These are phyloP conservation scores for Neckera pumila DNA, from an alignment of 225 moss, liverwort and hornwort genomes.

Conservation along the genomic window DNA sequence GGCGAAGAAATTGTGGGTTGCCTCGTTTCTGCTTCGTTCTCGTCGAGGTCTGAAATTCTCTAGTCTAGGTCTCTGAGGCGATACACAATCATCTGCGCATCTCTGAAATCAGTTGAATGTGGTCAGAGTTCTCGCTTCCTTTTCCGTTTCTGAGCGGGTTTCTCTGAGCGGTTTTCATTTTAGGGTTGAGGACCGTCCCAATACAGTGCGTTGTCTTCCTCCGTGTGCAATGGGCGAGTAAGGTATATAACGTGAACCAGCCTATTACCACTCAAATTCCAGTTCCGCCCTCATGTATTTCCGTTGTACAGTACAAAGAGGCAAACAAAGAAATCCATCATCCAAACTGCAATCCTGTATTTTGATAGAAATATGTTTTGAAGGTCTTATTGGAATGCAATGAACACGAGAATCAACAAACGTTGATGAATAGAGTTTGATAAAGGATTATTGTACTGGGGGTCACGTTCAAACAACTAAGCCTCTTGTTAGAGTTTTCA, in stretches of 20 bases:
- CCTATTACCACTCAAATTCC: too few relatives aligned
- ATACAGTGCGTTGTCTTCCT: too few relatives aligned
- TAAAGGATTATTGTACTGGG: background rate
- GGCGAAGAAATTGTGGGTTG: background rate
- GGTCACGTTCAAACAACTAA: too few relatives aligned
- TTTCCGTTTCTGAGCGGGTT: too few relatives aligned
- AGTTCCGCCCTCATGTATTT: background rate
- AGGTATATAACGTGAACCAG: too few relatives aligned
- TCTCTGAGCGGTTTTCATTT: too few relatives aligned
- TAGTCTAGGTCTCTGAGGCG: background rate
- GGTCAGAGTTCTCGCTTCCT: background rate
- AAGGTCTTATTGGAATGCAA: background rate
- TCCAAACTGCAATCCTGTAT: background rate
- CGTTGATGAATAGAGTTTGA: background rate
- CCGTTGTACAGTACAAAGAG: background rate
- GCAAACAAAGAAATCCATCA: background rate
- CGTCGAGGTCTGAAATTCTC: background rate
- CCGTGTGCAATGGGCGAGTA: too few relatives aligned
- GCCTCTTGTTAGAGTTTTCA: too few relatives aligned
- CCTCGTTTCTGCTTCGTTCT: background rate
- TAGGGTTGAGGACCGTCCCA: too few relatives aligned
- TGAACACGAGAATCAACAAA: background rate
- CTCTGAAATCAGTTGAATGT: background rate
- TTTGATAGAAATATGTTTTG: background rate
- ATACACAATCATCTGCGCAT: background rate